Conservation (phyloP, 2,329 filamentous ascomycete species). For the Cordyceps tenuipes region DNA sequence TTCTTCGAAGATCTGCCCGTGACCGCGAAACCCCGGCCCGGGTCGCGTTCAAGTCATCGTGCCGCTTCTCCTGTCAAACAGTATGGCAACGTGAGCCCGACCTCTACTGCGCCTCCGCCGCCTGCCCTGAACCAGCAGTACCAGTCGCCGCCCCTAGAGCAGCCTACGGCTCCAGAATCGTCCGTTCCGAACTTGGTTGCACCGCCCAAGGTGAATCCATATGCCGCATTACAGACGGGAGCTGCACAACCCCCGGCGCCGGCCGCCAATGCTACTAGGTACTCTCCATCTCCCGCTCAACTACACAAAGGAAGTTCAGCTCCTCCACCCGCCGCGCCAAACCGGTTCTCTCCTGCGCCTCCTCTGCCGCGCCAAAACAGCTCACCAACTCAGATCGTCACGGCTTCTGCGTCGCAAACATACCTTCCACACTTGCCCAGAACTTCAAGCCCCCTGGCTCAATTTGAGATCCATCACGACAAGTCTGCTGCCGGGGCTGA, state of each 20-base stretch:
- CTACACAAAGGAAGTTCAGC: conserved; percentile 31
- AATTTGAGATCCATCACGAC: conserved; percentile 48
- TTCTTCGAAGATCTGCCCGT: conserved; percentile 76
- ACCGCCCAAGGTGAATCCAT: conserved; percentile 45
- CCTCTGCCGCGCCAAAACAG: conserved; percentile 31
- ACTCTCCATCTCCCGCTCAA: conserved; percentile 52
- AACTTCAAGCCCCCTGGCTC: conserved; percentile 57
- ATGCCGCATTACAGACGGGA: conserved; percentile 37
- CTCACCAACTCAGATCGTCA: conserved; percentile 30
- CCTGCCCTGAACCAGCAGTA: conserved; percentile 1
- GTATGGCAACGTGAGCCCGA: conserved; percentile 2
- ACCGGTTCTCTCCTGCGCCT: conserved; percentile 47
- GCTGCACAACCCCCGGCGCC: conserved; percentile 24
- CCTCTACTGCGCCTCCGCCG: neutral
- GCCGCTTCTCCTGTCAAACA: conserved; percentile 35
- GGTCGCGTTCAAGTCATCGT: conserved; percentile 43
- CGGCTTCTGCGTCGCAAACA: conserved; percentile 33
- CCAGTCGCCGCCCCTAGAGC: conserved; percentile 11
- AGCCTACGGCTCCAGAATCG: conserved; percentile 26
- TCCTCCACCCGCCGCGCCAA: conserved; percentile 30
- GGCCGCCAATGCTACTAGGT: conserved; percentile 37
- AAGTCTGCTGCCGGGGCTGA: conserved; percentile 29
- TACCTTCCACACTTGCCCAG: conserved; percentile 51
- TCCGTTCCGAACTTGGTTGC: conserved; percentile 38
- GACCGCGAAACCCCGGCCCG: conserved; percentile 51